Base-by-base conservation (phyloP, 2,329 filamentous ascomycete species). In the Sporothrix variecibatus region DNA sequence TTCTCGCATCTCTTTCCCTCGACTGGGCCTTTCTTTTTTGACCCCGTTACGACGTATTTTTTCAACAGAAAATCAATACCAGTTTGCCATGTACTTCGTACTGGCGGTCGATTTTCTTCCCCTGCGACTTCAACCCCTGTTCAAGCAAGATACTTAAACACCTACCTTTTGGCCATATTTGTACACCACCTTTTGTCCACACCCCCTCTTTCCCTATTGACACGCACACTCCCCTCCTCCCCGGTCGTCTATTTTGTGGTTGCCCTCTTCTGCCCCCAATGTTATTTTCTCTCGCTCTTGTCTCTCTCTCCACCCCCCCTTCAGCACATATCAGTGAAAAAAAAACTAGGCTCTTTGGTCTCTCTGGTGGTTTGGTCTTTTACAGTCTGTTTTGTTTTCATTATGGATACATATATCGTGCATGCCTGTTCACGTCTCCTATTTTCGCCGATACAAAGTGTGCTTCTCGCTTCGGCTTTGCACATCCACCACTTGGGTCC, bases 361-460 rank as follows among this genome's bases (percentile, higher is more conserved):
- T 43, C 15, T 40, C n/a, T 67, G 38, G 60, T 26, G 34, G 51
- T 17, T 62, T 72, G 40, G 17, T 23, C 34, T 38, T 51, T 58
- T 23, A 23, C 49, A 43, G 34, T 58, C 26, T 28, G 26, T 17
- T 17, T 68, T 73, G 51, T 26, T 68, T 49, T 60, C 71, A 71
- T 71, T 71, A 71, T 73, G 62, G 23, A 73, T 73, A 73, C 73
- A 65, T 67, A 71, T 49, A 73, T 38, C 49, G 56, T 71, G 43
- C 62, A 70, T 72, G 28, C 20, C 43, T 43, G 34, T 40, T 62
- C 58, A 40, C 65, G 17, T 60, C 28, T 31, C 31, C 60, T 62
- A 34, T n/a, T 26, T 40, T 56, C 40, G 31, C 43, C 38, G 49
- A 43, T 49, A 46, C 23, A 70, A 49, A 73, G 15, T 12, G 7